Evolutionary conservation across 306 rosid species (phyloP).

Genomic region (Canavalia ensiformis): DNA sequence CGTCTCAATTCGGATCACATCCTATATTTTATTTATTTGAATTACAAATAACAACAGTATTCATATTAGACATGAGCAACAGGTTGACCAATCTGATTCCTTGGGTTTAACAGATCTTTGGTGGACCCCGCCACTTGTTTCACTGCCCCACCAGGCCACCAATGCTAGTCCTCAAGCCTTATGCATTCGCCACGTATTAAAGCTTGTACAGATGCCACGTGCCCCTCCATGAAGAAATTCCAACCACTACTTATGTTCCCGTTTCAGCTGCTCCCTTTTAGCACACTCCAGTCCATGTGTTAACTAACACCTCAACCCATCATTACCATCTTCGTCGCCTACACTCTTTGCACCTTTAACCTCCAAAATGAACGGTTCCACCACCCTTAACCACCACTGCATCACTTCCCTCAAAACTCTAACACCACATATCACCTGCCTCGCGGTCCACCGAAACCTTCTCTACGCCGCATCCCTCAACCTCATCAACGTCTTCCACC

Average conservation of each 20-base stretch:
- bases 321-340: too few relatives aligned
- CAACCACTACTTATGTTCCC: slow-evolving; percentile 52
- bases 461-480: slow-evolving; percentile 72
- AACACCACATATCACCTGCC: slow-evolving; percentile 60
- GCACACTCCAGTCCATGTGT: neutral
- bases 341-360: neutral
- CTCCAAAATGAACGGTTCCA: slow-evolving; percentile 38
- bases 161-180: neutral
- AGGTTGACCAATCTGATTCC: slow-evolving; percentile 42
- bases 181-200: slow-evolving; percentile 19
- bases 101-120: slow-evolving; percentile 30
- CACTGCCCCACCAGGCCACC: slow-evolving; percentile 41
- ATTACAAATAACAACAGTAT: too few relatives aligned
- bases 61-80: neutral
- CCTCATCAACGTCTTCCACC: slow-evolving; percentile 64
- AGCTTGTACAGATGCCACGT: neutral
- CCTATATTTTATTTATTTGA: too few relatives aligned
- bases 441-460: slow-evolving; percentile 62
- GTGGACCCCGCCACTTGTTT: slow-evolving; percentile 56
- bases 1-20: too few relatives aligned
- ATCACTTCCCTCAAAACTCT: slow-evolving; percentile 52
- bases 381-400: slow-evolving; percentile 16
- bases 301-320: neutral
- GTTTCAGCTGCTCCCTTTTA: slow-evolving; percentile 13
- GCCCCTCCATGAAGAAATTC: neutral